Conservation (phyloP, 805 yeast genomes). For the Nakazawaea laoshanensis region DNA sequence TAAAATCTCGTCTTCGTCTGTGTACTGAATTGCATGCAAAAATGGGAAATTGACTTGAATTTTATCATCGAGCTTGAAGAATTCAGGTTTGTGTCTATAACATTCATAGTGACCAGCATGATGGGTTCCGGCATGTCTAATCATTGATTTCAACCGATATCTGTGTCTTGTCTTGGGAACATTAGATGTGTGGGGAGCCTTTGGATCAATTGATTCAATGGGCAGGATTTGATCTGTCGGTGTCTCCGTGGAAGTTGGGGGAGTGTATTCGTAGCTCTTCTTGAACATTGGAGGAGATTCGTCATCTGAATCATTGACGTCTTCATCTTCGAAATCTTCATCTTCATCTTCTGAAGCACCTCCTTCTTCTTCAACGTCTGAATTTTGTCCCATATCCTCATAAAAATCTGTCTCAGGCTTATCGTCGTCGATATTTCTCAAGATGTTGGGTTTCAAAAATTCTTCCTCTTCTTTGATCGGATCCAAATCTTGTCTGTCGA, state of each 20-base stretch:
- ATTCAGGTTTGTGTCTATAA: constrained; percentile 65
- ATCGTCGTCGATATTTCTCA: constrained; percentile 14
- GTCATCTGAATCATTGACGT: constrained; percentile 12
- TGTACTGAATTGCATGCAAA: too few species aligned
- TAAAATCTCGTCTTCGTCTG: not conserved
- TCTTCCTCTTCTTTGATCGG: constrained; percentile 7
- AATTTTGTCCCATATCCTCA: constrained; percentile 15
- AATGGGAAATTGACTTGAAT: constrained; percentile 8
- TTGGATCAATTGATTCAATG: constrained; percentile 1
- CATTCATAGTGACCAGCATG: constrained; percentile 88
- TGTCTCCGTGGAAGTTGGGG: constrained; percentile 2
- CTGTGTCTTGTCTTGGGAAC: constrained; percentile 14
- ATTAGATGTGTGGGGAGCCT: not conserved
- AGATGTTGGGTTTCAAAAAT: constrained; percentile 5
- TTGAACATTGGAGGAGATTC: constrained; percentile 11
- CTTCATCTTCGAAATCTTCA: constrained; percentile 11
- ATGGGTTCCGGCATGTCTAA: constrained; percentile 86
- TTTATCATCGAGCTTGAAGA: constrained; percentile 30
- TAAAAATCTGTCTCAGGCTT: constrained; percentile 16
- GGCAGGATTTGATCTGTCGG: not conserved
- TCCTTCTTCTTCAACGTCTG: constrained; percentile 14
- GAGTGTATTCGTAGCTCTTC: constrained; percentile 3
- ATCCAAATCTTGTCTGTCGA: constrained; percentile 25
- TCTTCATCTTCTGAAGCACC: constrained; percentile 12
- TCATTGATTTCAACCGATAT: constrained; percentile 61